Evolutionary conservation across 2,329 filamentous ascomycete species (phyloP), one percentile per base, ranked within the genome.

Genomic region (Claviceps sp.): DNA sequence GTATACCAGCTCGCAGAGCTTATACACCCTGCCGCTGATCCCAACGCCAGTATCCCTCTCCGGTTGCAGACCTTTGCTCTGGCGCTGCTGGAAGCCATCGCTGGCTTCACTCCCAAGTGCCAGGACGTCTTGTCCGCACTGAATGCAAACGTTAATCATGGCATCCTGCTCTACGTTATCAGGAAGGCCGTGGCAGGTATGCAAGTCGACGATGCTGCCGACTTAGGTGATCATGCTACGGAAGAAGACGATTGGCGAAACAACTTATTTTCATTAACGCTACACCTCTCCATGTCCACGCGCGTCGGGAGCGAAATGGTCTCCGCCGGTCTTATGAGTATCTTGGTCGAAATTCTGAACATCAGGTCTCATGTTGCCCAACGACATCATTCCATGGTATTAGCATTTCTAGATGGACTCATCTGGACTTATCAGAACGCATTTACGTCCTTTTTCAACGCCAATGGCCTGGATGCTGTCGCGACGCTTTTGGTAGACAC

Each of bases 101-200:
- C 87, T 6, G 85, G 82, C 62, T 88, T 88, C 63, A 84, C 86
- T 60, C 72, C 77, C 52, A 90, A 88, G 62, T 79, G 84, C 34
- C 73, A 81, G 37, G 93, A 98, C 64, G 85, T 98, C 23, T 83
- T 89, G 56, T 83, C 88, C 43, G 89, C 93, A n/a, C 73, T 99
- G 43, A 95, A 89, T 61, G 88, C 94, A 50, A 95, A 91, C 59
- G 91, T 97, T 39, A 97, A 95, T 60, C 94, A 98, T 60, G 94
- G 93, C 14, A 85, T 97, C 34, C 76, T 99, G 45, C 85, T 97
- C 58, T 97, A 96, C 62, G 79, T 96, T 58, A 85, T 95, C 48
- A 81, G 91, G 52, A 96, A 95, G 67, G 87, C 89, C 9, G 86
- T 97, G 52, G 83, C 85, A 17, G 86, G 89, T 56, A 84, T 98